Evolutionary conservation across 2,329 filamentous ascomycete species (phyloP), one percentile per base, ranked within the genome.

Genomic region (Fusarium pilosicola): DNA sequence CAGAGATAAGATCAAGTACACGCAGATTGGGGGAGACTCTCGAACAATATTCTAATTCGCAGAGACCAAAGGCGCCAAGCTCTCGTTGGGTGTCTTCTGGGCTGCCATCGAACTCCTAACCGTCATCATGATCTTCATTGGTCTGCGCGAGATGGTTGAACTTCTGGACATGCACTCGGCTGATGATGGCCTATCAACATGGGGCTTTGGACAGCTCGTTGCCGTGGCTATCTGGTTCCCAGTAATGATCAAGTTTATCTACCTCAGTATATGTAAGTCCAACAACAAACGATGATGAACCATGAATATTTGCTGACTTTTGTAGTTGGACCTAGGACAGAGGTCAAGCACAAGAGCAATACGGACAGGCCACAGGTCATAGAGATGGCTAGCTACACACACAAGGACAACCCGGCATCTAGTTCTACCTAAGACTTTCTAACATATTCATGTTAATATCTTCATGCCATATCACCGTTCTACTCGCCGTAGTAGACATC

Each of bases 221-320:
- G 65, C 65, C 14, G 52, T 68, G 5, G 62, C 65, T 8, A 61
- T 68, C 8, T 68, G 62, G 54, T 68, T 62, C 0, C 65, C 46
- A 3, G 54, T 68, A 1, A 34, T 28, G 5, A 38, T 61, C 7
- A 68, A 61, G 24, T 54, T 68, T 12, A 0, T 68, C 3, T 24
- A 12, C 5, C 20, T 67, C 1, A 66, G 22, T 10, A 41, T 66
- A 7, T 39, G 44, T 51, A 24, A 51, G 46, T 30, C 1, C 3
- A 3, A 3, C 13, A 3, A 5, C 5, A 5, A 2, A 0, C 0
- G 3, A 10, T 18, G 15, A 26, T 26, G 26, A 26, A 6, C 1
- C 1, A 22, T 7, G 2, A 0, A 26, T 7, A 5, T 14, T 22
- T 18, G 14, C 61, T 67, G 12, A 66, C 12, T 1, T 20, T 3